Percentiles rank a stretch among this genome's conserved stretches.
Evolutionary conservation across 2,329 filamentous ascomycete genomes (phyloP).

Genomic region (Paecilomyces dactylethromorphus): DNA sequence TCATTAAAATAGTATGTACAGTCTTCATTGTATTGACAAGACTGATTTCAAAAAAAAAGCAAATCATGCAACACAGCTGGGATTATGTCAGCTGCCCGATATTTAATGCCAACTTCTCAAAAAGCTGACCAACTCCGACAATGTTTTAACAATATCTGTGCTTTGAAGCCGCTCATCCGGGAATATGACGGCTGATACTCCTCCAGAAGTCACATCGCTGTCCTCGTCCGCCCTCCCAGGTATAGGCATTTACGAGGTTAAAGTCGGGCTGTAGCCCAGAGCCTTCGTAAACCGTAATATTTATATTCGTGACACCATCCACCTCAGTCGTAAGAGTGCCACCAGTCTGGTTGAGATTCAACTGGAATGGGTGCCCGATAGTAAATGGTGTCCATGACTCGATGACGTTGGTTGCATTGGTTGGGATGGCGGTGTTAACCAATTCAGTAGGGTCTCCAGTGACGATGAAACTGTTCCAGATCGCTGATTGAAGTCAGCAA

Average conservation of each 20-base stretch:
- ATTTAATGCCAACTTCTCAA: not conserved
- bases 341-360: slow-evolving; percentile 44
- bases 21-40: not conserved
- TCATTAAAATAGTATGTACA: not conserved
- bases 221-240: slow-evolving; percentile 44
- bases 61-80: not conserved
- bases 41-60: not conserved
- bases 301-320: slow-evolving; percentile 11
- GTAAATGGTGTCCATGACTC: slow-evolving; percentile 31
- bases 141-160: not conserved
- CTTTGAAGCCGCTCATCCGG: not conserved
- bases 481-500: slow-evolving; percentile 16
- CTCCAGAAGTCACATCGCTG: slow-evolving; percentile 42
- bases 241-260: slow-evolving; percentile 35
- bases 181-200: not conserved
- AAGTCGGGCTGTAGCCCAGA: slow-evolving; percentile 32
- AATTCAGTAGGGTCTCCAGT: slow-evolving; percentile 25
- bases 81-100: not conserved
- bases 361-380: slow-evolving; percentile 25
- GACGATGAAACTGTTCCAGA: slow-evolving; percentile 43
- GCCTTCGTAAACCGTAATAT: slow-evolving; percentile 18
- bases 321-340: slow-evolving; percentile 15
- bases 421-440: slow-evolving; percentile 15
- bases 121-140: not conserved
- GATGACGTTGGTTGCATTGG: slow-evolving; percentile 19